These are phyloP conservation scores for Papilionanthe hybrid DNA, from an alignment of 116 monocot species.

Conservation along the genomic window DNA sequence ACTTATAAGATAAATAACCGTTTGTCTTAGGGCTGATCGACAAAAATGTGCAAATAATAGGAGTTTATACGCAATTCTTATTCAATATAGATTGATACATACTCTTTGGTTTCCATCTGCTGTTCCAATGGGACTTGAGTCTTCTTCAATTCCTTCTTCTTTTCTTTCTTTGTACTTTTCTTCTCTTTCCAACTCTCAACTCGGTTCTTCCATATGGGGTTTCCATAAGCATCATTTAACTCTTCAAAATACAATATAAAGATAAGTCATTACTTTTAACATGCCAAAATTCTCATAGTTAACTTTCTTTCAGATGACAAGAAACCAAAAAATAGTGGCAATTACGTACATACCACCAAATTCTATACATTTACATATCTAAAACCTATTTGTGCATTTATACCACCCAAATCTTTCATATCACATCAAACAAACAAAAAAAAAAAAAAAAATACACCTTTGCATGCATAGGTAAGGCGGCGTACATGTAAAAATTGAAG, in stretches of 20 bases:
- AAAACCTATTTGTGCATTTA: too few species aligned
- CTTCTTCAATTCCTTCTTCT: conserved; percentile 40
- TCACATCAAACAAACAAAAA: too few species aligned
- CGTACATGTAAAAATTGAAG: too few species aligned
- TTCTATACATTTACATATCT: too few species aligned
- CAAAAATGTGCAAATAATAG: background rate
- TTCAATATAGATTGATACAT: conserved; percentile 24
- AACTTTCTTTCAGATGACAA: background rate
- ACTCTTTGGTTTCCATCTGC: conserved; percentile 75
- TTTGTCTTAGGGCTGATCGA: background rate
- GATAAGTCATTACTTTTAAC: background rate
- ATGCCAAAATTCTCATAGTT: background rate
- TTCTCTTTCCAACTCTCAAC: conserved; percentile 96
- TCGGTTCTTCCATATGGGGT: conserved; percentile 92
- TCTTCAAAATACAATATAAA: conserved; percentile 30
- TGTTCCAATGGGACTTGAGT: conserved; percentile 61
- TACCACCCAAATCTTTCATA: too few species aligned
- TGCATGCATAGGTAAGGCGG: too few species aligned
- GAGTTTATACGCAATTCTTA: background rate
- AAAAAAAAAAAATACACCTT: too few species aligned
- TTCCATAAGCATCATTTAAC: conserved; percentile 53
- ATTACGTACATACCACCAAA: too few species aligned
- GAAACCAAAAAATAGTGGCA: background rate
- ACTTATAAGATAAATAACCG: background rate
- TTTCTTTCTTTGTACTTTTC: conserved; percentile 57